Conservation (phyloP, 2,329 filamentous ascomycete species). For the Phialemoniopsis sp. region DNA sequence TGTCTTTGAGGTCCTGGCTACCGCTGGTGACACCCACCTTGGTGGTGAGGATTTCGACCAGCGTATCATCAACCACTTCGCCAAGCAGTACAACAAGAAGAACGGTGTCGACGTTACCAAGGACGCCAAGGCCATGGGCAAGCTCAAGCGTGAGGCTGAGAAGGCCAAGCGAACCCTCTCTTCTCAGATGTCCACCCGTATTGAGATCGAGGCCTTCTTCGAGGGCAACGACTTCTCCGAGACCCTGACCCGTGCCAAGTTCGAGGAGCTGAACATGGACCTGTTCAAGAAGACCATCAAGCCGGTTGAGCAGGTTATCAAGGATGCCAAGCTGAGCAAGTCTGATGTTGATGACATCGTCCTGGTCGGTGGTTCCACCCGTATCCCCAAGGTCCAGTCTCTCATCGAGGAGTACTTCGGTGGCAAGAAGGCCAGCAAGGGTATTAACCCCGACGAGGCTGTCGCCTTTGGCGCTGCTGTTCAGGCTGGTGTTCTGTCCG, state of each 20-base stretch:
- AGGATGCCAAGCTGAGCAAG: constrained; percentile 98
- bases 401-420: constrained; percentile 94
- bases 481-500: constrained; percentile 91
- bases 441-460: constrained; percentile 98
- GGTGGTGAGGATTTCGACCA: constrained; percentile 99
- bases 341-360: constrained; percentile 93
- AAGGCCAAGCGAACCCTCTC: constrained; percentile 99
- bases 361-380: constrained; percentile 95
- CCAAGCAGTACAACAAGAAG: constrained; percentile 99
- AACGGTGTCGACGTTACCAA: constrained; percentile 87
- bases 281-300: constrained; percentile 99
- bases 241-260: constrained; percentile 97
- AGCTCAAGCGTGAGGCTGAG: constrained; percentile 98
- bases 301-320: constrained; percentile 97
- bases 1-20: constrained; percentile 91
- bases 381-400: constrained; percentile 95
- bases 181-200: constrained; percentile 87
- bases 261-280: constrained; percentile 98
- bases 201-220: constrained; percentile 97
- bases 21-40: constrained; percentile 93
- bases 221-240: constrained; percentile 97
- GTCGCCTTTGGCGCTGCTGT: constrained; percentile 94
- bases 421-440: constrained; percentile 97
- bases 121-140: constrained; percentile 97
- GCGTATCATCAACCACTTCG: constrained; percentile 91